Base-by-base conservation (phyloP, 2,329 filamentous ascomycete species). In the Colletotrichum sp. region DNA sequence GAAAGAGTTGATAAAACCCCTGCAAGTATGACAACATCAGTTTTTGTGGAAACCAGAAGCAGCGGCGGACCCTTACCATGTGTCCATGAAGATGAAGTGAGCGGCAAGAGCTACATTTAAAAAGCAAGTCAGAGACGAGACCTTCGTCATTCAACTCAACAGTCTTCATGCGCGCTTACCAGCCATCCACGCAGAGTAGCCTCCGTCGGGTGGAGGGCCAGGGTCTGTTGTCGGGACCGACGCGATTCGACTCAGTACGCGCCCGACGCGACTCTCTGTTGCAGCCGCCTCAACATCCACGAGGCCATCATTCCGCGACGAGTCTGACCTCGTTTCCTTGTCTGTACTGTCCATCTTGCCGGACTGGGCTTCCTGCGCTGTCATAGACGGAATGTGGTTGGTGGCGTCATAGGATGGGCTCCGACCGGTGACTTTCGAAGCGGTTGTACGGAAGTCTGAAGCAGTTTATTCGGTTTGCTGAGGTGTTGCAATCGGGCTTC, bases 1-100 rank as follows among this genome's bases (percentile, higher is more conserved):
- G 72, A 86, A 87, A 16, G 83, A 85, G 74, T 88, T 88, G 32
- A 87, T 82, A 57, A 88, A 85, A n/a, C 87, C 87, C 86, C 86
- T 75, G 8, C 22, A 22, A 30, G 39, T 12, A 44, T 19, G 22
- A 27, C 12, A 13, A 22, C 5, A 22, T 59, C 25, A 48, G 39
- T 55, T 6, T 27, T 9, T 7, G 11, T n/a, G n/a, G 15, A 25
- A 30, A 16, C 13, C 11, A 2, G 16, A 27, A n/a, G 11, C 12
- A 11, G 13, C 4, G 25, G 61, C 30, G 27, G 60, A n/a, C 8
- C 55, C 70, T 32, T 52, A 76, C 74, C 74, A 76, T 25, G 74
- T 76, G 22, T 74, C 71, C 74, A 76, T 76, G 27, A 76, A 74
- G 27, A 74, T 74, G 11, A 76, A 74, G n/a, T 76, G 74, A 28